Evolutionary conservation across 768 basidiomycete genomes (phyloP).

Genomic region (Phaffia australis): DNA sequence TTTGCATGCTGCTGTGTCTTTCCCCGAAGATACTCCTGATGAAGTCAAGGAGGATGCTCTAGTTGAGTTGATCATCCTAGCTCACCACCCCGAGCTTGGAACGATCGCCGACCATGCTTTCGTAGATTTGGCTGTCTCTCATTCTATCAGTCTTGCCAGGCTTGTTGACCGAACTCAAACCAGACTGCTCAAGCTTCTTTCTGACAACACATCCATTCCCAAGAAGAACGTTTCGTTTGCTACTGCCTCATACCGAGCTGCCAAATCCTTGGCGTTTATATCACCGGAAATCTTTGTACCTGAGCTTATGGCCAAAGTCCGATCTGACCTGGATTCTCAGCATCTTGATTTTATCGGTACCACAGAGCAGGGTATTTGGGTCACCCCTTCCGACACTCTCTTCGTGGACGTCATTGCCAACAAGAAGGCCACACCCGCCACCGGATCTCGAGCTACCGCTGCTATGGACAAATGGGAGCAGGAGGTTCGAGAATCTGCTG

Average conservation of each 20-base stretch:
- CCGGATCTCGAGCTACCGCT: constrained; percentile 68
- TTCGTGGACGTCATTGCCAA: constrained; percentile 66
- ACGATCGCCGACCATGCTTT: constrained; percentile 17
- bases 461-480: constrained; percentile 92
- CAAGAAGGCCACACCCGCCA: constrained; percentile 45
- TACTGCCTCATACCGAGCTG: constrained; percentile 58
- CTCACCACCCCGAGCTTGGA: constrained; percentile 53
- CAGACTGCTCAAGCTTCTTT: constrained; percentile 19
- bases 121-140: constrained; percentile 18
- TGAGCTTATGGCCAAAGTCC: constrained; percentile 56
- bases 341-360: constrained; percentile 56
- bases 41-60: constrained; percentile 42
- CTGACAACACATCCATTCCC: constrained; percentile 2
- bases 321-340: constrained; percentile 52
- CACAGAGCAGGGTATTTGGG: constrained; percentile 72
- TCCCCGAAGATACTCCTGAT: constrained; percentile 37
- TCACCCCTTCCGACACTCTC: constrained; percentile 65
- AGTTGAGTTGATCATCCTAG: constrained; percentile 52
- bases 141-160: constrained; percentile 18
- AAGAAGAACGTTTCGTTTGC: constrained; percentile 28
- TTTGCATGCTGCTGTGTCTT: constrained; percentile 47
- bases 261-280: constrained; percentile 69
- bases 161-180: constrained; percentile 23
- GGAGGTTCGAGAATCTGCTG: constrained; percentile 74
- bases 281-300: constrained; percentile 59